Evolutionary conservation across 225 moss, liverwort and hornwort genomes (phyloP), one percentile per base, ranked within the genome.

Genomic region (Marchantia paleacea): DNA sequence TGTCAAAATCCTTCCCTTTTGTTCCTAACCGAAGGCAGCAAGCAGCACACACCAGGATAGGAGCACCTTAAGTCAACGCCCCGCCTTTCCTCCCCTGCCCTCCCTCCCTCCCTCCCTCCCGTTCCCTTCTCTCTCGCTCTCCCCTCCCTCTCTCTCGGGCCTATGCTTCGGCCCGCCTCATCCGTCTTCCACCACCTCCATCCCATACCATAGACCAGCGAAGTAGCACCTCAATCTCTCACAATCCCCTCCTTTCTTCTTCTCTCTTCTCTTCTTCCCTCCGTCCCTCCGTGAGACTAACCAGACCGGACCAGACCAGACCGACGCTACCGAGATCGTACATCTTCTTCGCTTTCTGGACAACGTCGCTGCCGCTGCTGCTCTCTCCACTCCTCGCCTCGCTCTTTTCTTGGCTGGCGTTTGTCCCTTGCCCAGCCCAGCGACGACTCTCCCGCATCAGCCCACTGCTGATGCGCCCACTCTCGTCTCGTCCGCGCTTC

Each of bases 51-150:
- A 72, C n/a, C 51, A 24, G 55, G 55, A 75, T 57, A 58, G 57
- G 28, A 29, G 55, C n/a, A 8, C 26, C 75, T 12, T 16, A 75
- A 75, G 75, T 75, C 75, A 75, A 75, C 75, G 75, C 75, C 75
- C 52, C 25, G 8, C 24, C 22, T 61, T 16, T 20, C 18, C 70
- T 49, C n/a, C n/a, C n/a, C n/a, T n/a, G n/a, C 22, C 22, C 48
- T 51, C 51, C n/a, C 39, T 39, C 39, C n/a, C n/a, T n/a, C 22
- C 22, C 48, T 51, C 51, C n/a, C 39, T 39, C 39, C 2, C 39
- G 2, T 39, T n/a, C n/a, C n/a, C n/a, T 50, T 71, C 49, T 7
- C 71, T 55, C 49, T 71, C 71, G 6, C 49, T 13, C n/a, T n/a
- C n/a, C 2, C 39, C 5, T 39, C 39, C 39, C 39, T 39, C 10